Evolutionary conservation across 164 flowering plant genomes (phyloP).

Genomic region (Taxillus chinensis): DNA sequence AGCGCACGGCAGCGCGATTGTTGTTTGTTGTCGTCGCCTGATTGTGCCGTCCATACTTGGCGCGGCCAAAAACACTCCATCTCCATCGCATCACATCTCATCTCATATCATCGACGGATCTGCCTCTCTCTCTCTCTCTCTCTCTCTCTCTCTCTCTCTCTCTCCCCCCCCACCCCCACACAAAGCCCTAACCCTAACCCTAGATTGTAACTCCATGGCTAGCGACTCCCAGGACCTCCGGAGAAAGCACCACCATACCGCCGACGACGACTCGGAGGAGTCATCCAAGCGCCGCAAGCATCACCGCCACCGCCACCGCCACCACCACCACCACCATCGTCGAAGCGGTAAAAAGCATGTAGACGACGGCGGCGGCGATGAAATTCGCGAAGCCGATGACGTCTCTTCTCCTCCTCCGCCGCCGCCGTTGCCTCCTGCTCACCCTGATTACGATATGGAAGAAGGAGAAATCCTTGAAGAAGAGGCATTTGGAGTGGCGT

Average conservation of each 20-base stretch:
- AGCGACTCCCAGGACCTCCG: constrained; percentile 32
- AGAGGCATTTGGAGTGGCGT: constrained; percentile 13
- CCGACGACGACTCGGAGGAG: constrained; percentile 43
- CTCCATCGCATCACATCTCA: too few species aligned
- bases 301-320: constrained; percentile 29
- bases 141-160: background rate
- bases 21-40: too few species aligned
- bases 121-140: background rate
- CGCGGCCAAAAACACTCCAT: too few species aligned
- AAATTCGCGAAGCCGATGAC: constrained; percentile 14
- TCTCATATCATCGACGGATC: too few species aligned
- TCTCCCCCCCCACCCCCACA: background rate
- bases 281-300: constrained; percentile 74
- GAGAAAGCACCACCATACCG: constrained; percentile 43
- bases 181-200: constrained; percentile 17
- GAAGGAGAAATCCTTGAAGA: constrained; percentile 94
- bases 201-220: constrained; percentile 30
- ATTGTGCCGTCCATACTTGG: too few species aligned
- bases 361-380: constrained; percentile 16
- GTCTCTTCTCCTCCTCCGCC: constrained; percentile 3
- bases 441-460: constrained; percentile 62
- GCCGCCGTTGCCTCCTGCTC: constrained; percentile 3
- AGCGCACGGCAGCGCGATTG: too few species aligned
- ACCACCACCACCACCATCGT: constrained; percentile 40
- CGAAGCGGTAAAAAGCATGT: constrained; percentile 40